These are phyloP conservation scores for Podospora appendiculata DNA, from an alignment of 495 filamentous ascomycete species.

Conservation along the genomic window DNA sequence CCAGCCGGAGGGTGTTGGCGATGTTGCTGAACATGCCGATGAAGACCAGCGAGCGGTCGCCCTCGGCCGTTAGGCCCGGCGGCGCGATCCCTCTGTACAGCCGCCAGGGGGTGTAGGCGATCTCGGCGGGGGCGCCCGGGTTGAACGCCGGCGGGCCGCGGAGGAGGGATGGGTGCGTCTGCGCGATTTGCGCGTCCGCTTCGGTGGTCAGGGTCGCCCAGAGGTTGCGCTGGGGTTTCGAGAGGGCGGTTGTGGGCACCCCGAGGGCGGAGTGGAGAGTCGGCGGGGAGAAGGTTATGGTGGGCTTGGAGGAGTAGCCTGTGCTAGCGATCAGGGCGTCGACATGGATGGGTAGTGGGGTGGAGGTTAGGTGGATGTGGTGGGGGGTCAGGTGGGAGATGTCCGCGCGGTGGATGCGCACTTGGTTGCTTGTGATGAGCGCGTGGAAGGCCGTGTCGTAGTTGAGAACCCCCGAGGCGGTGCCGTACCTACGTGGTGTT, in stretches of 20 bases:
- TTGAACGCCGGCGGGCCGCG: conserved; percentile 4
- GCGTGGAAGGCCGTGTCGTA: conserved; percentile 57
- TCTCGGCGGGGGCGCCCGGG: conserved; percentile 2
- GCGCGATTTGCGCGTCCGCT: conserved; percentile 52
- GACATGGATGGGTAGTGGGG: conserved; percentile 33
- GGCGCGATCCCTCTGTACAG: conserved; percentile 65
- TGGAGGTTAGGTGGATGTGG: conserved; percentile 29
- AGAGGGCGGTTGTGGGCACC: conserved; percentile 5
- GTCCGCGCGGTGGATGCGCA: conserved; percentile 56
- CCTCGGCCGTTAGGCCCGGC: conserved; percentile 18
- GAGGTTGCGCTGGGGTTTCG: neutral
- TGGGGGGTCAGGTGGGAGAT: conserved; percentile 44
- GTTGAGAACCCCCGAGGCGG: conserved; percentile 50
- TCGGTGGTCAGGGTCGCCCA: conserved; percentile 14
- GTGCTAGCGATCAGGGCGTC: conserved; percentile 60
- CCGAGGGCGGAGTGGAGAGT: conserved; percentile 9
- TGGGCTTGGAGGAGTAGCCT: conserved; percentile 37
- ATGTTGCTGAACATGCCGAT: conserved; percentile 55
- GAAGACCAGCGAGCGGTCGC: conserved; percentile 47
- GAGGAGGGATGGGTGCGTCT: conserved; percentile 49
- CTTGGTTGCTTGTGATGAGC: conserved; percentile 45
- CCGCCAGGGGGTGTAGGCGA: conserved; percentile 26
- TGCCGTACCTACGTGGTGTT: conserved; percentile 12
- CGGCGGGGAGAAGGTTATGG: conserved; percentile 4
- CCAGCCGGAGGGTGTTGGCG: conserved; percentile 30